Percentiles rank a stretch among this genome's conserved stretches.
phyloP scores from a whole-genome alignment of 2,329 filamentous ascomycete species.

The Calonectria montana region DNA sequence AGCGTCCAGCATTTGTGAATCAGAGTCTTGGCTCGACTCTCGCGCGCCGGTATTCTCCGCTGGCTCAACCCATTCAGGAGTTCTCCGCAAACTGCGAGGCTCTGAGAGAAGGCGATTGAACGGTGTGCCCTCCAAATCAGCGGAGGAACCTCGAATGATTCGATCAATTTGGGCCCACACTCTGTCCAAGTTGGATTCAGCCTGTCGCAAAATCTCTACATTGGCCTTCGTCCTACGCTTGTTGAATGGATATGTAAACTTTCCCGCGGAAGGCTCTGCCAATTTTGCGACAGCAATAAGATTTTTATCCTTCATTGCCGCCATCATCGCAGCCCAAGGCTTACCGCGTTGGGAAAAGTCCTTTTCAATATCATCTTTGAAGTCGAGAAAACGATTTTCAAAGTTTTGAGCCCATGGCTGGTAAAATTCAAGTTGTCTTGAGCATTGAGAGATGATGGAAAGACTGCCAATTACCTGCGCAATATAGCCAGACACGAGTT shows the following conservation, averaged over 20 bases:
- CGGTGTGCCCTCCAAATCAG: conserved; percentile 41
- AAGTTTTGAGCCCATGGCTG: conserved; percentile 61
- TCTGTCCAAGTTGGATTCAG: conserved; percentile 56
- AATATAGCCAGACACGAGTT: conserved; percentile 52
- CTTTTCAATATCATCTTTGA: conserved; percentile 39
- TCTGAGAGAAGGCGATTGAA: conserved; percentile 45
- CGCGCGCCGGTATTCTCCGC: conserved; percentile 9
- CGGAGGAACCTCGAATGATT: conserved; percentile 14
- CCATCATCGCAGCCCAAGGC: conserved; percentile 25
- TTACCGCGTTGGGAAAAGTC: conserved; percentile 36
- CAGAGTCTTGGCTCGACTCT: background rate
- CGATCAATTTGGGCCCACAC: conserved; percentile 25
- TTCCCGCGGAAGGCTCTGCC: conserved; percentile 49
- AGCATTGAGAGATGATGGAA: conserved; percentile 57
- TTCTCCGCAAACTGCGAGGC: conserved; percentile 56
- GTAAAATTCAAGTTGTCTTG: conserved; percentile 57
- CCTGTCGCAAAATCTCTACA: conserved; percentile 54
- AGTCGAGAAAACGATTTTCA: conserved; percentile 42
- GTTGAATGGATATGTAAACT: conserved; percentile 56
- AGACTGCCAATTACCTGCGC: conserved; percentile 55
- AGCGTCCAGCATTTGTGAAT: conserved; percentile 18
- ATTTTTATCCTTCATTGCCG: conserved; percentile 26
- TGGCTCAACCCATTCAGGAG: conserved; percentile 59
- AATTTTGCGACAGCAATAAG: conserved; percentile 31
- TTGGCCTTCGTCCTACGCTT: conserved; percentile 60